Percentiles rank a stretch among this genome's conserved stretches.
Evolutionary conservation across 805 yeast species (phyloP).

Genomic region (Nakazawaea ambrosiae): DNA sequence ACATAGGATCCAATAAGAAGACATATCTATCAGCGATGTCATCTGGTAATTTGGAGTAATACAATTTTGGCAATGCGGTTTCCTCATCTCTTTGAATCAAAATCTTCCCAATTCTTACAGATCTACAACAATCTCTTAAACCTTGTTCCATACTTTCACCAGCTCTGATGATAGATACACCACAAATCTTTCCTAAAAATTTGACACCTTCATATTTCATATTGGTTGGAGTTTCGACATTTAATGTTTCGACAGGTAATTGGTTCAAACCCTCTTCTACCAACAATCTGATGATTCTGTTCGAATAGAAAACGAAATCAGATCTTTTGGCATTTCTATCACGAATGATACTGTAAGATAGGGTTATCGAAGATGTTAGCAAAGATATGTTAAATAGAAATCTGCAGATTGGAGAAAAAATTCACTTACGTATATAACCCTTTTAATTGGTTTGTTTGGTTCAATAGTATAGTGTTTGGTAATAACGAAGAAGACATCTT

Average conservation of each 20-base stretch:
- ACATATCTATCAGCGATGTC: conserved; percentile 88
- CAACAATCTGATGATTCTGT: conserved; percentile 84
- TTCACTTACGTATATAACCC: conserved; percentile 65
- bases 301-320: conserved; percentile 92
- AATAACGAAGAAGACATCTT: conserved; percentile 5
- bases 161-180: conserved; percentile 96
- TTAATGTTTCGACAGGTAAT: conserved; percentile 71
- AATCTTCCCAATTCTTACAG: conserved; percentile 94
- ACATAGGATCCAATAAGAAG: conserved; percentile 90
- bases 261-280: conserved; percentile 96
- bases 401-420: neutral
- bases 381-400: no score
- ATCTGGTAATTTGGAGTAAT: conserved; percentile 89
- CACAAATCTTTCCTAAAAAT: conserved; percentile 91
- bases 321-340: conserved; percentile 75
- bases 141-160: conserved; percentile 99
- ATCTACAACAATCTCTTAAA: conserved; percentile 91
- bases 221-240: conserved; percentile 73
- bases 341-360: conserved; percentile 61
- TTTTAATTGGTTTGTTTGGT: conserved; percentile 83
- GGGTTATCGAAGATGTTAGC: no score
- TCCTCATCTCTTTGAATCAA: conserved; percentile 97
- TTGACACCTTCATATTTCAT: conserved; percentile 66
- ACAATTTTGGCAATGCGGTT: conserved; percentile 87
- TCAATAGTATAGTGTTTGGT: conserved; percentile 59